These are phyloP conservation scores for Datura wrightii DNA, from an alignment of 257 asterid species.

Conservation along the genomic window DNA sequence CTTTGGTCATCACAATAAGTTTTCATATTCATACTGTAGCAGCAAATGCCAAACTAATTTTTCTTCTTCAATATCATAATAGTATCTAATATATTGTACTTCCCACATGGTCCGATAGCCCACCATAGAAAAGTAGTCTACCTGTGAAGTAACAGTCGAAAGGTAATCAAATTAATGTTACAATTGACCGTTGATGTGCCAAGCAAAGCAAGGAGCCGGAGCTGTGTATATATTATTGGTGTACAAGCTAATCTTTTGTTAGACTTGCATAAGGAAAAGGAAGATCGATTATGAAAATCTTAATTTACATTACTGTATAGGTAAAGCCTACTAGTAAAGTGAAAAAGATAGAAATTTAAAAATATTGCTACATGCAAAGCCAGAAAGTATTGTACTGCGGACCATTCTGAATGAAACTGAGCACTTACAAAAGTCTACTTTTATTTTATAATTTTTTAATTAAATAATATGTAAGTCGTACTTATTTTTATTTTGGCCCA, in stretches of 20 bases:
- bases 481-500: not conserved
- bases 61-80: not conserved
- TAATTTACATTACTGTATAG: not conserved
- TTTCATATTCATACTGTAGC: not conserved
- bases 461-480: not conserved
- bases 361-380: not conserved
- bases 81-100: slow-evolving; percentile 1
- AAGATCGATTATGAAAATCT: not conserved
- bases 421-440: not conserved
- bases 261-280: too few species aligned
- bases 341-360: not conserved
- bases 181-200: too few species aligned
- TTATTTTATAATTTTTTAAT: not conserved
- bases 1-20: not conserved
- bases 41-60: not conserved
- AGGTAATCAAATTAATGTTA: not conserved
- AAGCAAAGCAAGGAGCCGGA: not conserved
- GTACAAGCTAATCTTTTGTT: not conserved
- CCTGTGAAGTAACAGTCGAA: not conserved
- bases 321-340: not conserved
- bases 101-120: not conserved
- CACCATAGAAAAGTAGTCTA: not conserved
- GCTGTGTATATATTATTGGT: not conserved
- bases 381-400: not conserved
- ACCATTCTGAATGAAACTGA: not conserved